Conservation (phyloP, 768 basidiomycete species). For the Amanita molliuscula region DNA sequence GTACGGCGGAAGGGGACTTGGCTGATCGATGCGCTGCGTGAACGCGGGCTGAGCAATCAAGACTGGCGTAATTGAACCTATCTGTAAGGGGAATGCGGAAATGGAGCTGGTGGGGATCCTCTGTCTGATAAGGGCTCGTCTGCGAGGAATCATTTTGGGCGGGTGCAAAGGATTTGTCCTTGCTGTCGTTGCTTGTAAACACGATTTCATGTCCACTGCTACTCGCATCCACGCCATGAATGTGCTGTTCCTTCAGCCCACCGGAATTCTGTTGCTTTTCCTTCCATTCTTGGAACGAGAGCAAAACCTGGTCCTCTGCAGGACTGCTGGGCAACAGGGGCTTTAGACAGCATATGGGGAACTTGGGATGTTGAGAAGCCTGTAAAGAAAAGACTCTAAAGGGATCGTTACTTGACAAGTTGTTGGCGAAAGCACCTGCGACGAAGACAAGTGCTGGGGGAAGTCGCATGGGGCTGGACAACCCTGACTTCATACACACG, state of each 20-base stretch:
- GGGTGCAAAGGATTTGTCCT: neutral
- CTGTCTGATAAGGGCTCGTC: constrained; percentile 6
- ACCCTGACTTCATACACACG: neutral
- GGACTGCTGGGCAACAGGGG: constrained; percentile 37
- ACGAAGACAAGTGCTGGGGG: neutral
- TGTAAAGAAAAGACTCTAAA: constrained; percentile 47
- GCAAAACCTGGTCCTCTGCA: constrained; percentile 52
- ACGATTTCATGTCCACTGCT: neutral
- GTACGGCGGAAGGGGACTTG: constrained; percentile 74
- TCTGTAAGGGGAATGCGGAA: constrained; percentile 71
- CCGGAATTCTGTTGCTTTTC: constrained; percentile 44
- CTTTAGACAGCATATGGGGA: constrained; percentile 60
- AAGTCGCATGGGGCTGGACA: neutral
- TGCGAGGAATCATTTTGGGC: constrained; percentile 6
- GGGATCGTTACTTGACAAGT: constrained; percentile 38
- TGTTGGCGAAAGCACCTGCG: constrained; percentile 8
- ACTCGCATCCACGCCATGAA: neutral
- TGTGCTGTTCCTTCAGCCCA: constrained; percentile 23
- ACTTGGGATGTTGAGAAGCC: constrained; percentile 39
- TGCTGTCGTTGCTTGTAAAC: neutral
- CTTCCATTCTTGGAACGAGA: constrained; percentile 89
- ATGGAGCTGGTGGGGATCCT: constrained; percentile 31
- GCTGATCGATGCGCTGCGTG: constrained; percentile 75
- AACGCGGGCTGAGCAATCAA: constrained; percentile 90
- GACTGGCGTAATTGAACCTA: constrained; percentile 89